Percentiles rank a stretch among this genome's conserved stretches.
Conservation (phyloP, 495 filamentous ascomycete species). For the Chaetomium cochliodes region DNA sequence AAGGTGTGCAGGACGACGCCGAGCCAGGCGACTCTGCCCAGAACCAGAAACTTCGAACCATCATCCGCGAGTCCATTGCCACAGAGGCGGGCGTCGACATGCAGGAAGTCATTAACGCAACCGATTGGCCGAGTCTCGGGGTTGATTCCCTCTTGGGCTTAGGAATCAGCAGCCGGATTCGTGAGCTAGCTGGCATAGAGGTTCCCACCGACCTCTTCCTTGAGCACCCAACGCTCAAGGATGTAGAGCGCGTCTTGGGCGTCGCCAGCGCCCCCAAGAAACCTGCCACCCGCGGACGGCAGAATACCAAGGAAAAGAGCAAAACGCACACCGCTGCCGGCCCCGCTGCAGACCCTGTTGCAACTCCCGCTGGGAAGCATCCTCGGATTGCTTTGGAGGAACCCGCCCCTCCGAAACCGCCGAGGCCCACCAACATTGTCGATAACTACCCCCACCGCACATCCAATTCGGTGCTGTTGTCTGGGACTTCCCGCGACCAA, state of each 20-base stretch:
- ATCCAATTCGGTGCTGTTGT: slow-evolving; percentile 57
- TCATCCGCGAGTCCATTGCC: slow-evolving; percentile 60
- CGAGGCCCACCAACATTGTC: slow-evolving; percentile 52
- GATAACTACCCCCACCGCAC: slow-evolving; percentile 70
- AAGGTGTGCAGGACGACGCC: slow-evolving; percentile 26
- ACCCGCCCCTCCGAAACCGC: slow-evolving; percentile 36
- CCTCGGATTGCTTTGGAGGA: slow-evolving; percentile 38
- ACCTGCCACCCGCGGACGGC: slow-evolving; percentile 36
- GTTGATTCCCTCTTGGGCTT: slow-evolving; percentile 62
- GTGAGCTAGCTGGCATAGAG: slow-evolving; percentile 55
- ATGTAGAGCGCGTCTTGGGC: slow-evolving; percentile 50
- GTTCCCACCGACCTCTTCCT: slow-evolving; percentile 52
- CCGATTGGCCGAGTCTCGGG: slow-evolving; percentile 54
- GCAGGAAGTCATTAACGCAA: slow-evolving; percentile 57
- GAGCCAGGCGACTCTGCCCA: slow-evolving; percentile 25
- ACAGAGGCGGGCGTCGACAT: slow-evolving; percentile 66
- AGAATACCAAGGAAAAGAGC: slow-evolving; percentile 29
- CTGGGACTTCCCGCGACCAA: slow-evolving; percentile 60
- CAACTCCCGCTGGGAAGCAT: slow-evolving; percentile 20
- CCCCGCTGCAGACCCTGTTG: too few relatives aligned
- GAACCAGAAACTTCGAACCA: slow-evolving; percentile 45
- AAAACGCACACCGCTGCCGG: slow-evolving; percentile 30
- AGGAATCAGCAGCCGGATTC: slow-evolving; percentile 54
- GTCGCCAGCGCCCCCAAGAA: slow-evolving; percentile 42
- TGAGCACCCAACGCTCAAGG: slow-evolving; percentile 46